These are phyloP conservation scores for Cyberlindnera suaveolens DNA, from an alignment of 805 yeast genomes.

Conservation along the genomic window DNA sequence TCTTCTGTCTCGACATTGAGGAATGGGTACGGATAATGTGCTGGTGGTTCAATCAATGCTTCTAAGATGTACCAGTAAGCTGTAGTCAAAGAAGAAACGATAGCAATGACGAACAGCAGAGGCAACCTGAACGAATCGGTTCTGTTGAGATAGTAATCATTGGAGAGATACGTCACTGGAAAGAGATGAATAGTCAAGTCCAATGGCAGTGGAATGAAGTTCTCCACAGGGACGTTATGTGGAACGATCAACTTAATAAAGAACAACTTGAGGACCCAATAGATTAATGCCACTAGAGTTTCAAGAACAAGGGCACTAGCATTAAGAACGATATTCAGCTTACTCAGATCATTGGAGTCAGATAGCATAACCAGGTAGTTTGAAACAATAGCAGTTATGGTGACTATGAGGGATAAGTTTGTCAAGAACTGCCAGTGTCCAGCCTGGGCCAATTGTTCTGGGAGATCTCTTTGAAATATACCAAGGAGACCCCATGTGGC, in stretches of 20 bases:
- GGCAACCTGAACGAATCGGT: constrained; percentile 34
- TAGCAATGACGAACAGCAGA: constrained; percentile 32
- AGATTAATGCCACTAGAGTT: constrained; percentile 52
- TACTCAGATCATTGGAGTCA: not conserved
- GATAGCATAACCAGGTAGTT: constrained; percentile 29
- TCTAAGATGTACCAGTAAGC: constrained; percentile 51
- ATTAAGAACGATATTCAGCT: constrained; percentile 19
- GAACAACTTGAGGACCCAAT: constrained; percentile 63
- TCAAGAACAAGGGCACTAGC: constrained; percentile 56
- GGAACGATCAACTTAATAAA: constrained; percentile 42
- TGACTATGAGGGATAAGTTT: constrained; percentile 47
- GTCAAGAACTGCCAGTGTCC: constrained; percentile 74
- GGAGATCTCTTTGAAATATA: constrained; percentile 28
- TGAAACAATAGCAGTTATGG: constrained; percentile 34
- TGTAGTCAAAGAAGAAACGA: constrained; percentile 34
- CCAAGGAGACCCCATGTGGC: not conserved
- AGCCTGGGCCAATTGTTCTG: constrained; percentile 43
- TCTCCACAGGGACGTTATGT: constrained; percentile 18
- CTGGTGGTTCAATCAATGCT: constrained; percentile 39
- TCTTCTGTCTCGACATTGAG: constrained; percentile 43
- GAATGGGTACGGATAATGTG: constrained; percentile 63
- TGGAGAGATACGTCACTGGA: constrained; percentile 46
- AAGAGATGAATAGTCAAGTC: constrained; percentile 57
- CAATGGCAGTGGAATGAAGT: constrained; percentile 39
- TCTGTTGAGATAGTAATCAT: constrained; percentile 52